Evolutionary conservation across 2,329 filamentous ascomycete species (phyloP), one percentile per base, ranked within the genome.

Genomic region (Coleophoma eucalyptorum): DNA sequence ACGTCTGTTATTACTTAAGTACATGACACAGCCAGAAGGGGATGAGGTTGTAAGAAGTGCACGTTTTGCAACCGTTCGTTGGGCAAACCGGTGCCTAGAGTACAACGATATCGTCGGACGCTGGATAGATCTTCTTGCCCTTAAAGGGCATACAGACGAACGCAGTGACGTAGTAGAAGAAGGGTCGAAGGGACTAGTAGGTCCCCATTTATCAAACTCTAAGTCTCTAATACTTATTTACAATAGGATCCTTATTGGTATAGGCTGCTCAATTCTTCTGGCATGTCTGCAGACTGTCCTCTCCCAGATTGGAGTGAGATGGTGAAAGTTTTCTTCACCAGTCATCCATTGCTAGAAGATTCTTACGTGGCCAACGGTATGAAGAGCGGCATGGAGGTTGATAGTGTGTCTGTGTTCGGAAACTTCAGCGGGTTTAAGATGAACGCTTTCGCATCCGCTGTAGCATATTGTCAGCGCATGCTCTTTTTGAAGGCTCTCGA

Each of bases 121-220:
- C 45, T 97, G 90, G 89, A 88, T 97, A 43, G 84, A 97, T 65
- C 80, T 97, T 15, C 76, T 97, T 46, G 93, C 92, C 7, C 74
- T 94, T 8, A 83, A 81, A 15, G 84, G 84, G 12, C 77, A 78
- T 3, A 68, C 72, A 3, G 79, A 83, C 46, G 87, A 92, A 64
- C 81, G 88, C 43, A 87, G 85, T 53, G 93, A 97, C 64, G 84
- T 97, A 3, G 71, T 89, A 1, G 94, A 99, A 65, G 93, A 97
- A 70, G 94, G 91, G 2, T 85, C 83, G 54, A 92, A 90, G 67
- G 94, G 94, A 1, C 76, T 97, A 4, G 90, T 96, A 61, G 81
- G 81, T 12, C 80, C 77, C 77, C 72, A 0, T 73, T 69, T 49
- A 7, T 16, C 32, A 11, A 32, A 11, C 31, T 10, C 15, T 20